phyloP scores from a whole-genome alignment of 257 asterid genomes.

The Paulownia fortunei region DNA sequence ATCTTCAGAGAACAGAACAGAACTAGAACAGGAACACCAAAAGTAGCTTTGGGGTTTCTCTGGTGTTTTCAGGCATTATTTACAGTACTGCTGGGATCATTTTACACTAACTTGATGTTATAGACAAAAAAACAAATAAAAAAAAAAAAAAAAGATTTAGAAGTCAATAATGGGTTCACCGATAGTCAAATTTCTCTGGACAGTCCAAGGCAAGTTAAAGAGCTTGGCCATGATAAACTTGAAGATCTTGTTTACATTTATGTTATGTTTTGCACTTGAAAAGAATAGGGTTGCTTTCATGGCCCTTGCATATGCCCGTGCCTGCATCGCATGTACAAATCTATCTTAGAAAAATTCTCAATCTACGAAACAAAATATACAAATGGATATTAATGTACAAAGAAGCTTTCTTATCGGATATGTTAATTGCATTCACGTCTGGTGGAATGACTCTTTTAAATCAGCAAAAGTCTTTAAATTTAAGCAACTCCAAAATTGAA shows the following conservation, averaged over 20 bases:
- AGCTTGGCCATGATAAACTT: conserved; percentile 68
- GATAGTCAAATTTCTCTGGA: conserved; percentile 59
- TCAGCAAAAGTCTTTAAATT: too few species aligned
- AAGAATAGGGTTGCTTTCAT: conserved; percentile 74
- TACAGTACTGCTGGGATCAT: neutral
- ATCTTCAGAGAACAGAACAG: too few species aligned
- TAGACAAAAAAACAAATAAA: neutral
- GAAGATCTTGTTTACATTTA: conserved; percentile 75
- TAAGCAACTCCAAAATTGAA: too few species aligned
- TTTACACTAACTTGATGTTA: neutral
- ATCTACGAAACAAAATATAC: neutral
- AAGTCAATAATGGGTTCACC: conserved; percentile 77
- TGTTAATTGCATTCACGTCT: too few species aligned
- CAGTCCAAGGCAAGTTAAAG: conserved; percentile 67
- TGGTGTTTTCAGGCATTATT: neutral
- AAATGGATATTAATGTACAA: too few species aligned
- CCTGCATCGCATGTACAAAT: conserved; percentile 42
- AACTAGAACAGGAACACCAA: neutral
- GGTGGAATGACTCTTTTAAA: too few species aligned
- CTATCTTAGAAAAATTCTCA: neutral
- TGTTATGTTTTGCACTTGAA: conserved; percentile 73
- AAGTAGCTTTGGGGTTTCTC: neutral
- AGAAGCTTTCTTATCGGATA: too few species aligned
- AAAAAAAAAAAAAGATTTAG: neutral
- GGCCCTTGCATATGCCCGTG: conserved; percentile 66